Base-by-base conservation (phyloP, 1,284 basidiomycete species). In the Phylloporus sp. region DNA sequence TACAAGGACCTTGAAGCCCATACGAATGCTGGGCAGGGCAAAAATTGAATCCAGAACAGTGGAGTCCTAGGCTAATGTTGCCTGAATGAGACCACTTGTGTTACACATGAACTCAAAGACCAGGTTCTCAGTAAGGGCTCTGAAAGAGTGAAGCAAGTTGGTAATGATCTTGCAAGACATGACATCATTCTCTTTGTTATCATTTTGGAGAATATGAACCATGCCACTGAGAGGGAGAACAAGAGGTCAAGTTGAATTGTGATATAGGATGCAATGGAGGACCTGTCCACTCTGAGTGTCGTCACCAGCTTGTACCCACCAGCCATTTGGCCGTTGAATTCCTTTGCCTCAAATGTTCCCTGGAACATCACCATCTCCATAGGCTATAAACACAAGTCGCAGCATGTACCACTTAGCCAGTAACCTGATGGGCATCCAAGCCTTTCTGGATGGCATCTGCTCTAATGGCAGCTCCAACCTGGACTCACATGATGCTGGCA, bases 121-220 rank as follows among this genome's bases (percentile, higher is more conserved):
- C 62, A 90, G 85, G 10, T 93, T 89, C 70, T 96, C 95, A 15
- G 90, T 87, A 61, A 93, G 81, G n/a, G 86, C 80, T 74, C 91
- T 83, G 71, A 88, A 89, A 28, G 82, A 83, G 51, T 92, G 88
- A 66, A 88, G 81, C 34, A 91, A 77, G 77, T 99, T 98, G 65
- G 96, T 91, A 71, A 98, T 86, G 63, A 92, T 92, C 79, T 99
- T 99, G 84, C 97, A 94, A 61, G 92, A 94, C 4, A 92, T 85
- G 37, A 92, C 86, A 3, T 93, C 98, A 73, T 96, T 98, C 73
- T 99, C 98, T 79, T 99, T 98, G 74, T 98, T 98, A 81, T 99
- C 98, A 67, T 89, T 83, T 55, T 92, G 91, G 50, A 99, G 83
- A 49, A 96, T 82, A 68, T 92, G 84, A 59, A 98, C 84, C 86